Evolutionary conservation across 192 early-diverging fungal genomes (phyloP).

Genomic region (Coemansia guatemalensis): DNA sequence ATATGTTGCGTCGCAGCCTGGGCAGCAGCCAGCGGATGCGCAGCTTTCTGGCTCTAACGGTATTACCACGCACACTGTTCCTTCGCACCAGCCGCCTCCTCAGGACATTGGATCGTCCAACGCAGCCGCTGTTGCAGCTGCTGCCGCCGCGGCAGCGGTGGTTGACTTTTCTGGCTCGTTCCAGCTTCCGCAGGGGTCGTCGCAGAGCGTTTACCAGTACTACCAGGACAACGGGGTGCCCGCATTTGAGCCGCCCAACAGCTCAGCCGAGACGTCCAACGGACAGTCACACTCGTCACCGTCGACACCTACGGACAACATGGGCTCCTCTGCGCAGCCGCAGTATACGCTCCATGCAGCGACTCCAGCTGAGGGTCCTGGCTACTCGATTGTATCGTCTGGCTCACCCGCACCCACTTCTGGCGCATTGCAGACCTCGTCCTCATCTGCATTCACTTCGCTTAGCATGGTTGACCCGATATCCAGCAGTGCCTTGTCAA

Average conservation of each 20-base stretch:
- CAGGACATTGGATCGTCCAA: constrained; percentile 4
- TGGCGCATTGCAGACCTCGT: not conserved
- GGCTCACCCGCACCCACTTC: not conserved
- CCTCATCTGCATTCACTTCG: constrained; percentile 22
- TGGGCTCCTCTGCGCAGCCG: constrained; percentile 2
- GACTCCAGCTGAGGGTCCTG: constrained; percentile 5
- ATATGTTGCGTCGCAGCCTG: constrained; percentile 22
- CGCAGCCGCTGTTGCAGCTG: constrained; percentile 16
- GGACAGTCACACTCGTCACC: constrained; percentile 42
- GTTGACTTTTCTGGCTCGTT: constrained; percentile 42
- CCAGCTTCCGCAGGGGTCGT: constrained; percentile 29
- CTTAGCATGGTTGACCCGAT: constrained; percentile 37
- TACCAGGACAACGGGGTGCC: constrained; percentile 29
- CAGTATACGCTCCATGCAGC: constrained; percentile 36
- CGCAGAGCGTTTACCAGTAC: constrained; percentile 36
- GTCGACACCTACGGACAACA: constrained; percentile 23
- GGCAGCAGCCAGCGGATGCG: constrained; percentile 10
- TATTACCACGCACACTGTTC: constrained; percentile 19
- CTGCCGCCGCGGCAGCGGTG: constrained; percentile 29
- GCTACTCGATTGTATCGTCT: constrained; percentile 25
- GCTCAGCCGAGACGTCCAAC: constrained; percentile 16
- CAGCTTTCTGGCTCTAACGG: not conserved
- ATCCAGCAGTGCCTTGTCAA: constrained; percentile 1
- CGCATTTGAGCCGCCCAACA: constrained; percentile 15
- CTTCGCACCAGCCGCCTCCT: constrained; percentile 30